Percentiles rank a stretch among this genome's conserved stretches.
These are phyloP conservation scores for Penicillium simplicissimum DNA, from an alignment of 495 filamentous ascomycete genomes.

Conservation along the genomic window DNA sequence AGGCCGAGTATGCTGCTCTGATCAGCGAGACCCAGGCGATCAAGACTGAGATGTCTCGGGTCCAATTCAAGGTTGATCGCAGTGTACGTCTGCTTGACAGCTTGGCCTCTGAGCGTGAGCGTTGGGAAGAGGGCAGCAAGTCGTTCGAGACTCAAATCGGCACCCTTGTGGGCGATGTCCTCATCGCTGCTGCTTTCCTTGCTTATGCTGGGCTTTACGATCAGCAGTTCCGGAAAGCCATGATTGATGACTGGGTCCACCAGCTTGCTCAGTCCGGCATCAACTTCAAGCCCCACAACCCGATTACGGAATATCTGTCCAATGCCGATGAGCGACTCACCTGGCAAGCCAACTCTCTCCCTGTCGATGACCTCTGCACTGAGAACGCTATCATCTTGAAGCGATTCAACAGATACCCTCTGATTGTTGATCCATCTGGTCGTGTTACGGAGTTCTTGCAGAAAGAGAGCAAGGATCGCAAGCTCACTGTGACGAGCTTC, in stretches of 20 bases:
- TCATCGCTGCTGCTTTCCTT: slow-evolving; percentile 93
- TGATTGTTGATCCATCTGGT: slow-evolving; percentile 97
- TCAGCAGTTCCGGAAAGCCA: slow-evolving; percentile 93
- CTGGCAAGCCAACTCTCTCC: slow-evolving; percentile 94
- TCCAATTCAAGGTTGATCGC: slow-evolving; percentile 96
- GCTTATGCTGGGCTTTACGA: slow-evolving; percentile 98
- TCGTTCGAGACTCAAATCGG: slow-evolving; percentile 97
- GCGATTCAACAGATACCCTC: slow-evolving; percentile 95
- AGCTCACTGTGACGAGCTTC: slow-evolving; percentile 96
- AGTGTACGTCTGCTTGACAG: slow-evolving; percentile 93
- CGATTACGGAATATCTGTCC: slow-evolving; percentile 93
- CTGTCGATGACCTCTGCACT: slow-evolving; percentile 98
- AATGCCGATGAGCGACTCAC: slow-evolving; percentile 91
- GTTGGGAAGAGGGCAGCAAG: slow-evolving; percentile 96
- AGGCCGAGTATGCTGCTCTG: slow-evolving; percentile 91
- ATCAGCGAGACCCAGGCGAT: slow-evolving; percentile 98
- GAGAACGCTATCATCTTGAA: slow-evolving; percentile 98
- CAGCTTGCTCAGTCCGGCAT: slow-evolving; percentile 90
- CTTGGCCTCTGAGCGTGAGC: slow-evolving; percentile 84
- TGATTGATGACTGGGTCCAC: slow-evolving; percentile 96
- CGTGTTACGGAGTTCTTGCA: slow-evolving; percentile 92
- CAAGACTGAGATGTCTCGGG: slow-evolving; percentile 92
- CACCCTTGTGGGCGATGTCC: slow-evolving; percentile 92
- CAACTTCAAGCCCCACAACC: slow-evolving; percentile 88
- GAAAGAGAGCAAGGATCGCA: slow-evolving; percentile 87